Evolutionary conservation across 768 basidiomycete species (phyloP).

Genomic region (Hemileccinum impolitum): DNA sequence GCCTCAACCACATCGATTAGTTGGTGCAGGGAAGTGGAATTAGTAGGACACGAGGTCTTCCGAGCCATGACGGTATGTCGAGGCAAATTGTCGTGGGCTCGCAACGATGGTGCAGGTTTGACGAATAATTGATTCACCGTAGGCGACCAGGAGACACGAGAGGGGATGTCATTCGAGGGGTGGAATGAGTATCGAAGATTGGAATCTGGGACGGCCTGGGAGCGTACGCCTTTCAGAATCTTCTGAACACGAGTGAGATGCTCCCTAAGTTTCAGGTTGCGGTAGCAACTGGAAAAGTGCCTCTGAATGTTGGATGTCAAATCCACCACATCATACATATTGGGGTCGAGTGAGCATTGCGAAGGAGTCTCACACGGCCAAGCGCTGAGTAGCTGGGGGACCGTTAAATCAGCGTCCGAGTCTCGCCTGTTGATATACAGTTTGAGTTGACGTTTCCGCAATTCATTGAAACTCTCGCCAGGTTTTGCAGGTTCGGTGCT

Average conservation of each 20-base stretch:
- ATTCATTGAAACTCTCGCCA: neutral
- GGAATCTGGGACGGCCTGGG: neutral
- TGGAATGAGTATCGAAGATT: neutral
- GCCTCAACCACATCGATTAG: neutral
- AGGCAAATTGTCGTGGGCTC: neutral
- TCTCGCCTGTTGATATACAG: neutral
- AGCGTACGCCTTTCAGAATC: neutral
- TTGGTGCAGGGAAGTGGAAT: neutral
- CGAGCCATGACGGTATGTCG: neutral
- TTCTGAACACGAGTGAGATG: neutral
- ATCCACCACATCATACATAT: neutral
- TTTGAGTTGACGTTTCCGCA: neutral
- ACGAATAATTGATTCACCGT: neutral
- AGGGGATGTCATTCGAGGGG: neutral
- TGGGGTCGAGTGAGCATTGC: neutral
- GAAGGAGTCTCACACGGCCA: constrained; percentile 20
- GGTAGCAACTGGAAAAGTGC: constrained; percentile 12
- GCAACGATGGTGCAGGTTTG: neutral
- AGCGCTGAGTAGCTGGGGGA: constrained; percentile 1
- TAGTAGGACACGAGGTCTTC: neutral
- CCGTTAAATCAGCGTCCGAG: neutral
- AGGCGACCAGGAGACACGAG: neutral
- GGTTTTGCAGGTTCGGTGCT: neutral
- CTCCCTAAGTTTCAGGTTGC: constrained; percentile 9
- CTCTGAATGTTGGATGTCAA: neutral